Conservation (phyloP, 768 basidiomycete species). For the Tulasnella sp. region DNA sequence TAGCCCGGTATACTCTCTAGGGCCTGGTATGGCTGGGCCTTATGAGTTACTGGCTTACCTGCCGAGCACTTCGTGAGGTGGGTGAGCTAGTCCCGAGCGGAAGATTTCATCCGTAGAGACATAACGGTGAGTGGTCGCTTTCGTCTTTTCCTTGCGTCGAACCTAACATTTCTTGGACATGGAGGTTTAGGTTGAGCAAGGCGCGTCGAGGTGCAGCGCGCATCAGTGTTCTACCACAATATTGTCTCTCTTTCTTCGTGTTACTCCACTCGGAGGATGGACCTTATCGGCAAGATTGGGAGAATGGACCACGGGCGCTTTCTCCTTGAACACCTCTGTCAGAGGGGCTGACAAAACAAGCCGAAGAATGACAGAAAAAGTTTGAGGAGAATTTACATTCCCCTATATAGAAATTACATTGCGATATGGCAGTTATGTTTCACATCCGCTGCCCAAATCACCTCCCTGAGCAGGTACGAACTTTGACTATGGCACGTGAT, state of each 20-base stretch:
- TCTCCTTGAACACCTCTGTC: background rate
- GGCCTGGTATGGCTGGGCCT: too few species aligned
- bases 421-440: too few species aligned
- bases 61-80: too few species aligned
- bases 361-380: background rate
- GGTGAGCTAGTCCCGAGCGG: background rate
- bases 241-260: background rate
- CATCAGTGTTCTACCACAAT: background rate
- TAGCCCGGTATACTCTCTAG: too few species aligned
- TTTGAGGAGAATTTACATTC: background rate
- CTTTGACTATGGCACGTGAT: too few species aligned
- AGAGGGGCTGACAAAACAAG: background rate
- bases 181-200: background rate
- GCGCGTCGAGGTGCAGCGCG: background rate
- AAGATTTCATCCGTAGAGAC: background rate
- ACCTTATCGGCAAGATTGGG: background rate
- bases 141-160: background rate
- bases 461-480: too few species aligned
- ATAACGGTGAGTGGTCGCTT: background rate
- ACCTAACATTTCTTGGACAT: background rate
- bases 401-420: too few species aligned
- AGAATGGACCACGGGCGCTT: background rate
- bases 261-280: background rate
- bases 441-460: too few species aligned
- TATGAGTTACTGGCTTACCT: too few species aligned